A percentile compares a stretch with the other conserved stretches of the same genome.
Evolutionary conservation across 345 rosid species (phyloP).

Genomic region (Kernera saxatilis): DNA sequence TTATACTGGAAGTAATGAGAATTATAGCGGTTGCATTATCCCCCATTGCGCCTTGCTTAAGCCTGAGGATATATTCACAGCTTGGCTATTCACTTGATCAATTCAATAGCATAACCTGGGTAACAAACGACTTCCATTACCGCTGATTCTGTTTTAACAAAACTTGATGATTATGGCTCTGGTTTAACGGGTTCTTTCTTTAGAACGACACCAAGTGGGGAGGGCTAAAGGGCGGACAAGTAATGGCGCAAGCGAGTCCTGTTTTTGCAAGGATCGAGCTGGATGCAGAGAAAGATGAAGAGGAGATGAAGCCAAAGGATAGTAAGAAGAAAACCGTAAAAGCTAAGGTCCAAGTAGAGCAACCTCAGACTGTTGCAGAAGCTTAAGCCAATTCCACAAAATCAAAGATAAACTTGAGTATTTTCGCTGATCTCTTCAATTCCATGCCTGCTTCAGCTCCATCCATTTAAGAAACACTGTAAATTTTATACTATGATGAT

Average conservation of each 20-base stretch:
- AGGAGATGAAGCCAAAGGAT: constrained; percentile 23
- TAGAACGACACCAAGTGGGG: constrained; percentile 87
- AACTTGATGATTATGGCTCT: not conserved
- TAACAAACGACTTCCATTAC: constrained; percentile 20
- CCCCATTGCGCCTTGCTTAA: constrained; percentile 68
- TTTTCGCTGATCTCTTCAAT: not conserved
- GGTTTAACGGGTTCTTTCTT: not conserved
- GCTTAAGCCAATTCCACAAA: constrained; percentile 17
- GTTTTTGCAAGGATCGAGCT: constrained; percentile 79
- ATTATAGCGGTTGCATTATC: constrained; percentile 71
- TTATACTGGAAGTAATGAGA: constrained; percentile 83
- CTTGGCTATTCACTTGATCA: constrained; percentile 73
- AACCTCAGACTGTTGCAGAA: constrained; percentile 46
- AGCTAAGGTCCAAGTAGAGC: constrained; percentile 36
- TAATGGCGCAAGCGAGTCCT: constrained; percentile 81
- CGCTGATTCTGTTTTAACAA: not conserved
- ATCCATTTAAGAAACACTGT: not conserved
- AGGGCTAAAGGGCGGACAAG: constrained; percentile 73
- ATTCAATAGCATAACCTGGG: constrained; percentile 56
- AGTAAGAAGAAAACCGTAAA: constrained; percentile 38
- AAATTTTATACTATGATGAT: too few relatives aligned
- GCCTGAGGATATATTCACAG: constrained; percentile 68
- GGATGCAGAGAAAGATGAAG: constrained; percentile 36
- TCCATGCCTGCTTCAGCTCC: not conserved
- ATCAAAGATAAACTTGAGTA: not conserved